These are phyloP conservation scores for Epichloe elymi DNA, from an alignment of 2,329 filamentous ascomycete species.

Conservation along the genomic window DNA sequence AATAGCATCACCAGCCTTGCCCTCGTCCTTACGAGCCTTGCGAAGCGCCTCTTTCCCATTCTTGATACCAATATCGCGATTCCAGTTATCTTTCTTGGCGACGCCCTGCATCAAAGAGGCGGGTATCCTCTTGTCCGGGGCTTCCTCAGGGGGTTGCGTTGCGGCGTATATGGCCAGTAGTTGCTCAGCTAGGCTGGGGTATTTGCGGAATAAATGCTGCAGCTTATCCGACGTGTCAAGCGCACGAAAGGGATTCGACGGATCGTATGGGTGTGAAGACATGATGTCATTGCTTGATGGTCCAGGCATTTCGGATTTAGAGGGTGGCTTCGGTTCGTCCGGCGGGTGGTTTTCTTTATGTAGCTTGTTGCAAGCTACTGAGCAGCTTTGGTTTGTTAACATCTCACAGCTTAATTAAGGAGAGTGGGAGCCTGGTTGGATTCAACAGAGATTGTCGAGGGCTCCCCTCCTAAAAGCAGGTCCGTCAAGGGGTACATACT, in stretches of 20 bases:
- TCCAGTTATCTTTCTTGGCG: conserved; percentile 36
- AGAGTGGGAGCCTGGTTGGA: too few relatives aligned
- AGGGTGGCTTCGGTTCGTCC: conserved; percentile 19
- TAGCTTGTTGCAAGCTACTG: conserved; percentile 40
- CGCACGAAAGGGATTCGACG: conserved; percentile 33
- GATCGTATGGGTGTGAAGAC: conserved; percentile 8
- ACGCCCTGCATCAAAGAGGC: conserved; percentile 21
- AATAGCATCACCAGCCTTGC: conserved; percentile 45
- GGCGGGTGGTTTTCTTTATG: conserved; percentile 38
- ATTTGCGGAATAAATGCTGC: conserved; percentile 35
- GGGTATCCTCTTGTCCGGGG: conserved; percentile 15
- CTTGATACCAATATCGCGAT: conserved; percentile 41
- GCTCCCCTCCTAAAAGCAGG: too few relatives aligned
- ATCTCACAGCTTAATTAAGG: background rate
- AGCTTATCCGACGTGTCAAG: conserved; percentile 39
- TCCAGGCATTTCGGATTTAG: conserved; percentile 5
- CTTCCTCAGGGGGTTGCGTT: conserved; percentile 33
- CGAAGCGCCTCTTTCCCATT: conserved; percentile 42
- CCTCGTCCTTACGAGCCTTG: conserved; percentile 32
- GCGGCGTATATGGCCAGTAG: conserved; percentile 36
- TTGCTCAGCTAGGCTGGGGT: conserved; percentile 34
- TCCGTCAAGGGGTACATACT: conserved; percentile 31
- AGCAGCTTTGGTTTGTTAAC: conserved; percentile 33
- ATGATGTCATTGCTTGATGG: background rate
- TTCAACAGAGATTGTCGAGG: too few relatives aligned